Base-by-base conservation (phyloP, 176 grass and related monocot genomes). In the Musa itinerans region DNA sequence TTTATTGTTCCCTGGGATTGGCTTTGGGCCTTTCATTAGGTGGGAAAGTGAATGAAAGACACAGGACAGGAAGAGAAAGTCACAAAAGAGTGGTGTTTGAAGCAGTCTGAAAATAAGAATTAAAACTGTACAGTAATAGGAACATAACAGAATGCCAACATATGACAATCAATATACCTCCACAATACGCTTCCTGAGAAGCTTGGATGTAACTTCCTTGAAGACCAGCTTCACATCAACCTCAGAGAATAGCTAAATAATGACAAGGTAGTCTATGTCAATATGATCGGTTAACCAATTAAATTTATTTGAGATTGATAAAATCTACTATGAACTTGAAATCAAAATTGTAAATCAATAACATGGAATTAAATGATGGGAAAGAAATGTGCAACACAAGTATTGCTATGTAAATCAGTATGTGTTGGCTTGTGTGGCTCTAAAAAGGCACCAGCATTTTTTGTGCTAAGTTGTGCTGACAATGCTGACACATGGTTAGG, bases 171-270 rank as follows among this genome's bases (percentile, higher is more conserved):
- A 63, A 11, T 10, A 76, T 96, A 98, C 94, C 94, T 93, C 87
- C 53, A 93, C 94, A 76, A 98, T 98, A 53, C 94, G 78, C 58
- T 81, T 91, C 64, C 90, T 82, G 74, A 98, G 84, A 88, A 84
- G 93, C 78, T 93, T 98, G 26, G 94, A 93, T 65, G 94, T 86
- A 74, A 98, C 86, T 82, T 98, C 94, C 73, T 98, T 98, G 83
- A 98, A 98, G 75, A 98, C 90, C 84, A 98, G 72, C 81, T 98
- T 98, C 50, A 98, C 90, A 81, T 98, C 94, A 80, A 93, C 94
- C 87, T 98, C 94, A 85, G 94, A 85, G 83, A 89, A 98, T 74
- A 98, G 83, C 94, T 98, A 75, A 57, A 83, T 65, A 54, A 68
- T 79, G 68, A 71, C 69, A 76, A 82, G 23, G 66, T 63, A n/a